A percentile compares a stretch with the other conserved stretches of the same genome.
phyloP scores from a whole-genome alignment of 2,329 filamentous ascomycete species.

The Coniochaeta sp. region DNA sequence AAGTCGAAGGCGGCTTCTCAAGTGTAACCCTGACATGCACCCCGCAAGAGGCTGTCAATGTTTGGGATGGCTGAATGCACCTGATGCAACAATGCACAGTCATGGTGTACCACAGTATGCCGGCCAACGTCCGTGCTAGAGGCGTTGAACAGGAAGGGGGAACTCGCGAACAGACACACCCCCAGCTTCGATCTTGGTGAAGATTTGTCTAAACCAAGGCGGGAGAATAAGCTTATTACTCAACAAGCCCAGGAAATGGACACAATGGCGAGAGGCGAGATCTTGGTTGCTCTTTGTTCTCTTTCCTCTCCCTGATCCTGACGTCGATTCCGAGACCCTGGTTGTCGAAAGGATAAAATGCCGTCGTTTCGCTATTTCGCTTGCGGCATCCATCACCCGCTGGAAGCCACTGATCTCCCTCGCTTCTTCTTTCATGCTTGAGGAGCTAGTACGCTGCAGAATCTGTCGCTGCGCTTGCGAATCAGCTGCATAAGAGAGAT shows the following conservation, averaged over 20 bases:
- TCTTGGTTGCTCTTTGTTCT: not conserved
- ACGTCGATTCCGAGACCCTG: not conserved
- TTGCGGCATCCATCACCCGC: not conserved
- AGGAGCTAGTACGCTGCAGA: too few species aligned
- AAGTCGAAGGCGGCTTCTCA: not conserved
- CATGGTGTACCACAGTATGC: too few species aligned
- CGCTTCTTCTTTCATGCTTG: not conserved
- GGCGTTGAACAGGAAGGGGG: not conserved
- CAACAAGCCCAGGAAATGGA: not conserved
- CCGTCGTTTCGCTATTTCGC: not conserved
- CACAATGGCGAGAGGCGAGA: not conserved
- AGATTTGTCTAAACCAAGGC: not conserved
- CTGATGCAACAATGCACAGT: not conserved
- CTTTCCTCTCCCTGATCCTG: not conserved
- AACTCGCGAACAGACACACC: not conserved
- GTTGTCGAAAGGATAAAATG: not conserved
- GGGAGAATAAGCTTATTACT: not conserved
- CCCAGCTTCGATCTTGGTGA: not conserved
- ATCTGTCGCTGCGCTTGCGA: too few species aligned
- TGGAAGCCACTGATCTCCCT: not conserved
- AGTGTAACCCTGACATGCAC: not conserved
- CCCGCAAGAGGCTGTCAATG: not conserved
- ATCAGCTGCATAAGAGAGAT: too few species aligned
- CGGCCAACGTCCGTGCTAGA: not conserved
- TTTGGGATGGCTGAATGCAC: constrained; percentile 1